Evolutionary conservation across 1,139 yeast genomes (phyloP).

Genomic region (Hanseniaspora gamundiae): DNA sequence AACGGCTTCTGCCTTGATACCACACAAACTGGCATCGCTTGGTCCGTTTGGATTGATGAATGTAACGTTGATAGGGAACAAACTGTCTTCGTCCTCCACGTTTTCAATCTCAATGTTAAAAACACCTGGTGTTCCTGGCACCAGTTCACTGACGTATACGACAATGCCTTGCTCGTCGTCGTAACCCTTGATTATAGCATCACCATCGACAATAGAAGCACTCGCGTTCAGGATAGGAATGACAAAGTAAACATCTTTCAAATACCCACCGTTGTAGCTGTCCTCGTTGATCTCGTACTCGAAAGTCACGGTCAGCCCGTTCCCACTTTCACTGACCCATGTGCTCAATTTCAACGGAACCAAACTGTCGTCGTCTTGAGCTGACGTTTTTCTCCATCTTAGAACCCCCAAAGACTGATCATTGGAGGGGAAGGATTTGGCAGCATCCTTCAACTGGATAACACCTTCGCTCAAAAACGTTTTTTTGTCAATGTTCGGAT

Average conservation of each 20-base stretch:
- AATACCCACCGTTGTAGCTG: constrained; percentile 29
- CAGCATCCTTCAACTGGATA: constrained; percentile 64
- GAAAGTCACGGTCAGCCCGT: constrained; percentile 56
- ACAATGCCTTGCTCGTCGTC: constrained; percentile 47
- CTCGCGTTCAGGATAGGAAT: constrained; percentile 46
- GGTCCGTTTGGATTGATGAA: constrained; percentile 26
- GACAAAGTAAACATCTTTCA: constrained; percentile 47
- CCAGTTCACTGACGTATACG: constrained; percentile 39
- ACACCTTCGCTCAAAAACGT: constrained; percentile 45
- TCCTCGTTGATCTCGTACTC: constrained; percentile 63
- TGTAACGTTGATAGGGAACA: constrained; percentile 74
- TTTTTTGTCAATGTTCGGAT: constrained; percentile 84
- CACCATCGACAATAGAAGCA: constrained; percentile 43
- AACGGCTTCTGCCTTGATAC: constrained; percentile 35
- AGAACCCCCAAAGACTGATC: constrained; percentile 84
- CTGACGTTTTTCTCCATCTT: constrained; percentile 67
- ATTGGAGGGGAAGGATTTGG: constrained; percentile 79
- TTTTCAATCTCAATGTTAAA: constrained; percentile 63
- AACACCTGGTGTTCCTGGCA: constrained; percentile 49
- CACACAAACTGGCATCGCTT: constrained; percentile 28
- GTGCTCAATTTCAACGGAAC: constrained; percentile 72
- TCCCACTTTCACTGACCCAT: constrained; percentile 62
- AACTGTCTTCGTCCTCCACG: constrained; percentile 64
- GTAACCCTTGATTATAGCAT: constrained; percentile 34
- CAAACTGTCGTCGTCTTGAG: constrained; percentile 36